Conservation (phyloP, 2,329 filamentous ascomycete genomes). For the Colletotrichum siamense region DNA sequence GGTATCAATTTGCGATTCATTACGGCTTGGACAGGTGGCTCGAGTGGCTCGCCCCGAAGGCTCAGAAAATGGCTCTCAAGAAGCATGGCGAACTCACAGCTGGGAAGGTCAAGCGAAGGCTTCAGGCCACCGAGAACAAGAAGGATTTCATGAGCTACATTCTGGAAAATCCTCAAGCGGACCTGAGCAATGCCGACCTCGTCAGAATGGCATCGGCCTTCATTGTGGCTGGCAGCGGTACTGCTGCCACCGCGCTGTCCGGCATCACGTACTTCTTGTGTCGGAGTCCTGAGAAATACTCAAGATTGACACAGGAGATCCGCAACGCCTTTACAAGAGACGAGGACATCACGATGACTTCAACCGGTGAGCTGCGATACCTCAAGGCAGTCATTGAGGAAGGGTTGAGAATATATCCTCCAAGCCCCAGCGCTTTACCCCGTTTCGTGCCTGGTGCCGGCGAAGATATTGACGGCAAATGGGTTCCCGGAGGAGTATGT, state of each 20-base stretch:
- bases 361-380: conserved; percentile 40
- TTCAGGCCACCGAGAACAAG: background rate
- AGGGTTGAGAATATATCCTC: conserved; percentile 33
- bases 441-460: conserved; percentile 6
- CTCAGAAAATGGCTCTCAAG: background rate
- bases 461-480: conserved; percentile 25
- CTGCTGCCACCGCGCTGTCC: conserved; percentile 47
- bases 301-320: conserved; percentile 35
- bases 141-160: conserved; percentile 13
- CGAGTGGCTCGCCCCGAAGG: conserved; percentile 3
- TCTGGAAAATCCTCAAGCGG: background rate
- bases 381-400: conserved; percentile 42
- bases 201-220: conserved; percentile 21
- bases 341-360: conserved; percentile 28
- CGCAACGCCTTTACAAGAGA: conserved; percentile 21
- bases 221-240: conserved; percentile 46
- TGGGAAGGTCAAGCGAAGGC: conserved; percentile 1
- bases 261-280: conserved; percentile 46
- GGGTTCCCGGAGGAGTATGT: conserved; percentile 38
- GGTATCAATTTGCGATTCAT: conserved; percentile 7
- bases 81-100: conserved; percentile 4
- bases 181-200: conserved; percentile 3
- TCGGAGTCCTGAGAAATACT: conserved; percentile 31
- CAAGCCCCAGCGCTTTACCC: conserved; percentile 7
- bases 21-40: conserved; percentile 2